Evolutionary conservation across 2,329 filamentous ascomycete genomes (phyloP).

Genomic region (Bipolaris cookei): DNA sequence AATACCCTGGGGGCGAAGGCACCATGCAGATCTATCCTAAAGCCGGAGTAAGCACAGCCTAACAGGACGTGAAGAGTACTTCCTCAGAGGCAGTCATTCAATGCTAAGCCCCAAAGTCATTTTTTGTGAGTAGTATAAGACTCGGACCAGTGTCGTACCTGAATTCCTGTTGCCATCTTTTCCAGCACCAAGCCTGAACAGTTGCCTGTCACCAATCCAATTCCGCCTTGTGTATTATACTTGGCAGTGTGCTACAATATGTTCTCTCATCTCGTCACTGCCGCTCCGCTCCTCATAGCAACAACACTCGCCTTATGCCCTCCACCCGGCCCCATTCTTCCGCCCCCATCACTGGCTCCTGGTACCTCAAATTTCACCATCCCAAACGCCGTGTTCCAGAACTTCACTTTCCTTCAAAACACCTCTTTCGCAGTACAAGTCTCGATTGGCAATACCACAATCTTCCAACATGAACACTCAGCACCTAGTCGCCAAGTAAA

Average conservation of each 20-base stretch:
- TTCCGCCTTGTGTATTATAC: not conserved
- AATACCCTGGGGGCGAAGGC: not conserved
- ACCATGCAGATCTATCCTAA: constrained; percentile 1
- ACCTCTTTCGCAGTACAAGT: constrained; percentile 36
- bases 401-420: constrained; percentile 13
- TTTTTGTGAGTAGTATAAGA: constrained; percentile 1
- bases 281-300: not conserved
- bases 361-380: constrained; percentile 10
- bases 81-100: not conserved
- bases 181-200: not conserved
- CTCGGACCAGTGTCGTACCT: not conserved
- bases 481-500: constrained; percentile 20
- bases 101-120: not conserved
- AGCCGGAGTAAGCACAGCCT: not conserved
- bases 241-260: not conserved
- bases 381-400: constrained; percentile 8
- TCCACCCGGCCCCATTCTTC: constrained; percentile 32
- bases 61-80: not conserved
- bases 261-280: not conserved
- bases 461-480: constrained; percentile 27
- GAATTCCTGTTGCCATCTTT: not conserved
- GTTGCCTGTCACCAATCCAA: not conserved
- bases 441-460: constrained; percentile 22
- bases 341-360: constrained; percentile 20
- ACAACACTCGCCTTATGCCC: constrained; percentile 23